Evolutionary conservation across 2,329 filamentous ascomycete species (phyloP).

Genomic region (Epichloe aotearoae): DNA sequence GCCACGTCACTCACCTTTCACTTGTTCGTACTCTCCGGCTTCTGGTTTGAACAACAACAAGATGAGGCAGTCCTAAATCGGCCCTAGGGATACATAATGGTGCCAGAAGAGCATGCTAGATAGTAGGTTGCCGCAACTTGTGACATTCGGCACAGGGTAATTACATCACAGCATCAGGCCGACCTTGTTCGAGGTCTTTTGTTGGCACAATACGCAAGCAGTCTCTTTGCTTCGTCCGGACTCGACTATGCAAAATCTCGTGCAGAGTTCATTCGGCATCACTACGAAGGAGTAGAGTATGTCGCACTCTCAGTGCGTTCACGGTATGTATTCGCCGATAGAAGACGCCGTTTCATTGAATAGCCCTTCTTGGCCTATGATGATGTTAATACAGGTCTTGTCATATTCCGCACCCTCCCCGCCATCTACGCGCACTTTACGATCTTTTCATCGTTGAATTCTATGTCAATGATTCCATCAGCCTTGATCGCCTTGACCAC

Average conservation of each 20-base stretch:
- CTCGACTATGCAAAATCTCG: no score
- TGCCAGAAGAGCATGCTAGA: background rate
- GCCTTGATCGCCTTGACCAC: conserved; percentile 88
- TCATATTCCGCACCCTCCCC: conserved; percentile 7
- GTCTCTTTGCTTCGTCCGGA: background rate
- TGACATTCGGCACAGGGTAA: background rate
- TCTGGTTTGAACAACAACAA: no score
- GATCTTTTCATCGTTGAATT: conserved; percentile 70
- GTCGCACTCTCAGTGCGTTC: background rate
- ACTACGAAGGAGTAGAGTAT: background rate
- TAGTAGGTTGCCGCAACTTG: background rate
- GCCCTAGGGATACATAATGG: no score
- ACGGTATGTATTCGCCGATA: background rate
- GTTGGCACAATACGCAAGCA: background rate
- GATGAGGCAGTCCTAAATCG: no score
- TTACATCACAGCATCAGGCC: background rate
- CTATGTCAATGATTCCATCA: conserved; percentile 75
- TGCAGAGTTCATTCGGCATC: background rate
- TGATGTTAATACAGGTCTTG: conserved; percentile 23
- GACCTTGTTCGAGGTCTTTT: no score
- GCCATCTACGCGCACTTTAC: conserved; percentile 42
- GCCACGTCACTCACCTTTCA: no score
- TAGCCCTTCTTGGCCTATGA: conserved; percentile 3
- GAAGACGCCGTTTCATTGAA: background rate
- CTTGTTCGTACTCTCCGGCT: no score